Evolutionary conservation across 768 basidiomycete genomes (phyloP), one percentile per base, ranked within the genome.

Genomic region (Lactifluus echinatus): DNA sequence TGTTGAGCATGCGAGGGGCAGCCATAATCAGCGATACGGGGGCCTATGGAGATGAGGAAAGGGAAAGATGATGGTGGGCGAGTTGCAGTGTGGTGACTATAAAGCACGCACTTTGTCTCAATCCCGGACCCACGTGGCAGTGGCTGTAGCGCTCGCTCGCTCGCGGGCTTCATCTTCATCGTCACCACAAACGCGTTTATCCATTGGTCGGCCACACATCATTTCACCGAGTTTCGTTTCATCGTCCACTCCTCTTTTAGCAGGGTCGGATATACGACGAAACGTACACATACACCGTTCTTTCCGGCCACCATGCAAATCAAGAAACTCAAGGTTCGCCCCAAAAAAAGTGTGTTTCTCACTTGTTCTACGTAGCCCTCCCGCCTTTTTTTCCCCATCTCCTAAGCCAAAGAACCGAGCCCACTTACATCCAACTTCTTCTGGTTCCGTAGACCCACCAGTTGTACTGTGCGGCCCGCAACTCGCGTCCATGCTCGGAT

Each of bases 401-500:
- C 21, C 49, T 17, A 33, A 34, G 42, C 43, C 21, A 46, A 26
- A 19, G 17, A 17, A 42, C 12, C 11, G 21, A 26, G 54, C 56
- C 72, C 57, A 68, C 71, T 26, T 68, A 75, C 42, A 70, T 71
- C n/a, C 78, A 76, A 59, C 74, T 84, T 42, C 59, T 64, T 24
- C 59, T n/a, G 19, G 21, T 54, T 52, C 72, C 57, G 69, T 72
- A 31, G 70, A 75, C 47, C 71, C 72, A 23, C 79, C 78, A 56
- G 75, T 85, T 67, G 50, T 55, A 8, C 53, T 63, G 29, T 89
- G 87, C 67, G 81, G 79, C 5, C 69, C 79, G 28, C 83, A 91
- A 69, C 77, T 93, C 55, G 77, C 83, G 17, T 72, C 79, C 44
- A 87, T 94, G 87, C 81, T 94, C 33, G 82, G 83, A 34, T 94